Percentiles rank a stretch among this genome's conserved stretches.
These are phyloP conservation scores for Stipa capillata DNA, from an alignment of 176 grass and related monocot genomes.

Conservation along the genomic window DNA sequence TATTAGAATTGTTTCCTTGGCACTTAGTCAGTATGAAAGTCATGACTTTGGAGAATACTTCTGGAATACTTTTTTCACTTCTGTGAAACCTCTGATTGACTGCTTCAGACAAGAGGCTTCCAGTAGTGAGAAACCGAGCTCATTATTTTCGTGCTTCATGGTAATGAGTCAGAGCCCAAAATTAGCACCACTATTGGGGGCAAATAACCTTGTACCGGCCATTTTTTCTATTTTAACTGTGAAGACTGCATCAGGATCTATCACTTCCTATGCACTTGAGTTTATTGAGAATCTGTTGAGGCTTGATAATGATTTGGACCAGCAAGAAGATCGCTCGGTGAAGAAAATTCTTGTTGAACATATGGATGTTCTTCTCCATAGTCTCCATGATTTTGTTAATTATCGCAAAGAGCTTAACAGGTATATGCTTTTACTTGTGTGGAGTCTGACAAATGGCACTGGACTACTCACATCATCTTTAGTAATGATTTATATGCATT, in stretches of 20 bases:
- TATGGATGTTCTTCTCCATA: slow-evolving; percentile 73
- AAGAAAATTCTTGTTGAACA: slow-evolving; percentile 65
- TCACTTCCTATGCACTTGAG: slow-evolving; percentile 63
- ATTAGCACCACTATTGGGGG: slow-evolving; percentile 52
- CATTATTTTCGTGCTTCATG: slow-evolving; percentile 88
- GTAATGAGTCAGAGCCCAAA: slow-evolving; percentile 72
- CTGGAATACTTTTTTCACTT: slow-evolving; percentile 78
- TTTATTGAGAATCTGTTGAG: slow-evolving; percentile 91
- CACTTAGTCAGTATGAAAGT: slow-evolving; percentile 54
- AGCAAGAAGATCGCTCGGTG: slow-evolving; percentile 40
- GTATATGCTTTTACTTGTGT: slow-evolving; percentile 28
- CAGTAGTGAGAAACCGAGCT: slow-evolving; percentile 84
- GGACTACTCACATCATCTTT: neutral
- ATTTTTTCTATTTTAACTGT: slow-evolving; percentile 91
- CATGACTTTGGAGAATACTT: slow-evolving; percentile 72
- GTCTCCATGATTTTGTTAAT: slow-evolving; percentile 74
- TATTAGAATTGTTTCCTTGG: slow-evolving; percentile 62
- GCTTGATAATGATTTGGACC: slow-evolving; percentile 66
- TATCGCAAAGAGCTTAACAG: slow-evolving; percentile 64
- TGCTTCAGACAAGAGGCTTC: slow-evolving; percentile 82
- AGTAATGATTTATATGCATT: neutral
- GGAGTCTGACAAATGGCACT: neutral
- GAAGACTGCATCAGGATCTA: slow-evolving; percentile 67
- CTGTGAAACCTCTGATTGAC: slow-evolving; percentile 63
- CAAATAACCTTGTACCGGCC: slow-evolving; percentile 67